Conservation (phyloP, 2,329 filamentous ascomycete species). For the Phoma sp. region DNA sequence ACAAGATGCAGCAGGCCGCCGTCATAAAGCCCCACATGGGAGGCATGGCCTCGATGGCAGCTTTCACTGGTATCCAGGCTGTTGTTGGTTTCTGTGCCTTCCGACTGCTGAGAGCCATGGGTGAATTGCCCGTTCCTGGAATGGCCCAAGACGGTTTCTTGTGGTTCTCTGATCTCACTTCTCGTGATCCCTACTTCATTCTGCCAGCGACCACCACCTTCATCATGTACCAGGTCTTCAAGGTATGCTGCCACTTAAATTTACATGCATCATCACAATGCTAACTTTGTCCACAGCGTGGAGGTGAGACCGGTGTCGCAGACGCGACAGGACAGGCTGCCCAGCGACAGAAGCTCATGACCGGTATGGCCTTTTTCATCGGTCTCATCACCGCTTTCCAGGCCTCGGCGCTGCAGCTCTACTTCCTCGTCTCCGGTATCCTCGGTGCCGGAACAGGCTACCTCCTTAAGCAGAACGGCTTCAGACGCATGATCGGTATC, state of each 20-base stretch:
- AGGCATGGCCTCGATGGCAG: constrained; percentile 48
- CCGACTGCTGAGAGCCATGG: constrained; percentile 76
- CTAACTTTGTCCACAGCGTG: constrained; percentile 47
- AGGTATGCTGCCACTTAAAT: constrained; percentile 53
- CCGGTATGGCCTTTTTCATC: constrained; percentile 60
- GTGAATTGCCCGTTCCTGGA: constrained; percentile 78
- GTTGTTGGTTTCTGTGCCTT: constrained; percentile 83
- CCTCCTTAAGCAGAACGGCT: constrained; percentile 45
- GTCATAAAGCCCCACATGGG: constrained; percentile 54
- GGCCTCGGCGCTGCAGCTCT: constrained; percentile 66
- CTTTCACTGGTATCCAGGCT: constrained; percentile 65
- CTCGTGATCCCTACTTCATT: constrained; percentile 77
- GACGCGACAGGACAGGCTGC: constrained; percentile 13
- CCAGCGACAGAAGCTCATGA: constrained; percentile 49
- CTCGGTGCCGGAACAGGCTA: constrained; percentile 49
- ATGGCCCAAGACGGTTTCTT: constrained; percentile 72
- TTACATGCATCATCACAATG: constrained; percentile 9
- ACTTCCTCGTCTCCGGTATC: constrained; percentile 60
- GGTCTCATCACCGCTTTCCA: constrained; percentile 61
- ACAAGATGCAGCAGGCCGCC: constrained; percentile 55
- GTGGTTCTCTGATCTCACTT: constrained; percentile 82
- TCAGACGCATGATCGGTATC: constrained; percentile 50
- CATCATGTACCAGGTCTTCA: constrained; percentile 64
- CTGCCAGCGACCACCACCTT: constrained; percentile 69
- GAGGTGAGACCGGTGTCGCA: constrained; percentile 57